Evolutionary conservation across 352 stramenopile species (phyloP), one percentile per base, ranked within the genome.

Genomic region (Lagenidium giganteum): DNA sequence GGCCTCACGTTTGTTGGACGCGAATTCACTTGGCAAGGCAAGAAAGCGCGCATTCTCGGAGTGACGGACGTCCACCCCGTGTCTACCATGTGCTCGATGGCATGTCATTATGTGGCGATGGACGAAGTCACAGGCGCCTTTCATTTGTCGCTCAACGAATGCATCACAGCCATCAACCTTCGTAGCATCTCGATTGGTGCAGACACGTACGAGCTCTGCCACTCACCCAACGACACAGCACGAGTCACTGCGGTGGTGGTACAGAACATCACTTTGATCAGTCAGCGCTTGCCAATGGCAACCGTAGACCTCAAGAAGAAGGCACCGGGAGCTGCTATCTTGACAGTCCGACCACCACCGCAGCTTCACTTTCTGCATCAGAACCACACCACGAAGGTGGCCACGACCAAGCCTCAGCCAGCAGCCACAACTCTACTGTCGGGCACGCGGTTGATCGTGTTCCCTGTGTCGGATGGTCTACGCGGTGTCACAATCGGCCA

Each of bases 121-220:
- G 20, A 18, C 32, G n/a, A 38, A 17, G 7, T 7, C 20, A 12
- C 32, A 38, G 11, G n/a, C 11, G 20, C 32, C 12, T 20, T 38
- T 18, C 8, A 8, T 38, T n/a, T 69, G 22, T 16, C 62, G 2
- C 51, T 84, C n/a, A 31, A 26, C 9, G 64, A 80, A 27, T 80
- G 70, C 25, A 36, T 83, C 34, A 56, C 83, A 13, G 58, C 72
- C 0, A 86, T 86, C 32, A 87, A 87, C 32, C 57, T 87, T 18
- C 51, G 72, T 8, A 69, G n/a, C n/a, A n/a, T n/a, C n/a, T n/a
- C n/a, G n/a, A 55, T 9, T 27, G 62, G 3, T 50, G 56, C 28
- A 55, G 40, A 12, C 51, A 51, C 8, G 67, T 64, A 7, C 61
- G 54, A 2, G 40, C 32, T 3, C 22, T 64, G 14, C 70, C 75